Evolutionary conservation across 495 filamentous ascomycete genomes (phyloP), one percentile per base, ranked within the genome.

Genomic region (Penicillium subrubescens): DNA sequence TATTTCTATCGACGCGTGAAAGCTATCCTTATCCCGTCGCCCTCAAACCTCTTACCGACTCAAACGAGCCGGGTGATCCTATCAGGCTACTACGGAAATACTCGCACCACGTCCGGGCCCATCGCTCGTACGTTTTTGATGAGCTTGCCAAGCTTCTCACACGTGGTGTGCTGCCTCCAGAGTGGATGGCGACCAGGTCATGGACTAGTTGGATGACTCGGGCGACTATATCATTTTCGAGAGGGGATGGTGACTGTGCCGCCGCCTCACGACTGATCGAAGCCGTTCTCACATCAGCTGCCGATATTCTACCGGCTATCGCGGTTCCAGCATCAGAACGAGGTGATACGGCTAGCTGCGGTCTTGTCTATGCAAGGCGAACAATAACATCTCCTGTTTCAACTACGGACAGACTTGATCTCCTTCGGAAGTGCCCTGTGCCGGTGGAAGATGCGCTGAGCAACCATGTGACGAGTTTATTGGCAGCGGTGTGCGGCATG

Each of bases 171-270:
- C 23, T 84, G 11, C 77, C 81, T n/a, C 65, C 81, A 1, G 78
- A 83, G 50, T 84, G 81, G 82, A 81, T 84, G 71, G 79, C 78
- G 23, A 82, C 79, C 2, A 73, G 67, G 27, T 54, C 58, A n/a
- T 82, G 81, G 78, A 80, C 79, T 29, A 66, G 55, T 44, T 81
- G 75, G 57, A 77, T 83, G 73, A 77, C 78, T 46, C 67, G 72
- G 11, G 82, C 79, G 1, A 79, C 78, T 2, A 69, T 71, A 25
- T 83, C 82, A 37, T 65, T 83, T 27, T 82, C 80, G 2, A 70
- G 66, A 29, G 69, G 75, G 31, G 76, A 80, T 62, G 57, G 64
- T 6, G 65, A 82, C 33, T 77, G 63, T 50, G 69, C 71, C 14
- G 68, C 75, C 19, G 81, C 81, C 10, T 75, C 71, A 2, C 60